These are phyloP conservation scores for Pythium rishiriense DNA, from an alignment of 352 stramenopile genomes.

Conservation along the genomic window DNA sequence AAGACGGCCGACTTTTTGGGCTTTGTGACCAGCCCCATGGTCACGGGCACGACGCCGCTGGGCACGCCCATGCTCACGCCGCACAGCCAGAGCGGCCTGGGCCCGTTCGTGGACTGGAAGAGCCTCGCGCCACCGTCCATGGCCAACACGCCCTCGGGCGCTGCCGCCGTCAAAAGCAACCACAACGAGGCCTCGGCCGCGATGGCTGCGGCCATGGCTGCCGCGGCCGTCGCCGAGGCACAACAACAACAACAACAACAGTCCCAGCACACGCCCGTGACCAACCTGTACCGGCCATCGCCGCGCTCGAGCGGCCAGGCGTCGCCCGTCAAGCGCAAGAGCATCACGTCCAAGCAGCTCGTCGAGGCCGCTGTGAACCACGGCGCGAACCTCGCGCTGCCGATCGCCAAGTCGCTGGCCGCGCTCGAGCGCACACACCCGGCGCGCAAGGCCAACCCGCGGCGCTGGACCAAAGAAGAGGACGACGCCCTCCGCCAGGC, in stretches of 20 bases:
- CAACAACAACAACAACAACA: conserved; percentile 10
- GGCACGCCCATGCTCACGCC: conserved; percentile 30
- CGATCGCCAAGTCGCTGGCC: conserved; percentile 35
- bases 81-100: conserved; percentile 21
- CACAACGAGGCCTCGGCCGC: not conserved
- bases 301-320: conserved; percentile 31
- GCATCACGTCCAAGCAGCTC: conserved; percentile 75
- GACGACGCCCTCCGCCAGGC: conserved; percentile 84
- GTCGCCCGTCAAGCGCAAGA: conserved; percentile 76
- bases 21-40: conserved; percentile 29
- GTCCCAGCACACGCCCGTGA: conserved; percentile 27
- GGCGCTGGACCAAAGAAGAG: conserved; percentile 87
- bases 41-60: conserved; percentile 26
- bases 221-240: not conserved
- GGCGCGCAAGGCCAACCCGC: conserved; percentile 72
- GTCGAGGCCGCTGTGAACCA: conserved; percentile 33
- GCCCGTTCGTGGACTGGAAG: conserved; percentile 34
- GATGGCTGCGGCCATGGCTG: conserved; percentile 3
- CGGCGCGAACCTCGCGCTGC: conserved; percentile 23
- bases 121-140: conserved; percentile 22
- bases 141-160: conserved; percentile 13
- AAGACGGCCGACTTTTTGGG: conserved; percentile 22
- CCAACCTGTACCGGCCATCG: conserved; percentile 23
- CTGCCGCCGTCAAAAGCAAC: not conserved
- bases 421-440: conserved; percentile 37